Conservation (phyloP, 768 basidiomycete genomes). For the Thelephora aurantiotincta region DNA sequence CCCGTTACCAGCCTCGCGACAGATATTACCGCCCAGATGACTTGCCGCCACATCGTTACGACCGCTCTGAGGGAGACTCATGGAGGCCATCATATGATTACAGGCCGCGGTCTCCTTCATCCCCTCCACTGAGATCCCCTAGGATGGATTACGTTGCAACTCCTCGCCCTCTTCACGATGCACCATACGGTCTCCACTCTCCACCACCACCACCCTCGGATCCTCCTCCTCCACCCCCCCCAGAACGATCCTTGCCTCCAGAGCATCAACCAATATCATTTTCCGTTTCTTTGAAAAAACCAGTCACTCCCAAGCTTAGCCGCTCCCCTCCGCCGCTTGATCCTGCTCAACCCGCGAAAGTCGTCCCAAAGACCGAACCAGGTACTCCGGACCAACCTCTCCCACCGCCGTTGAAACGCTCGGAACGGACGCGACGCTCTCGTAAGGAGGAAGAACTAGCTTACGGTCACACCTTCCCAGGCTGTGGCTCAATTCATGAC, state of each 20-base stretch:
- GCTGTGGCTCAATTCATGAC: constrained; percentile 58
- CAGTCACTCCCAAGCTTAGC: constrained; percentile 30
- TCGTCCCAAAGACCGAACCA: background rate
- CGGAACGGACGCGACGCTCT: constrained; percentile 31
- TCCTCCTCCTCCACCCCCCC: constrained; percentile 10
- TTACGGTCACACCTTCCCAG: constrained; percentile 53
- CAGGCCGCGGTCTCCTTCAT: constrained; percentile 9
- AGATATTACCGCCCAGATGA: constrained; percentile 16
- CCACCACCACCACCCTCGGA: constrained; percentile 7
- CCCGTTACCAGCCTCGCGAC: constrained; percentile 9
- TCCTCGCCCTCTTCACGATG: constrained; percentile 3
- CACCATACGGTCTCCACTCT: background rate
- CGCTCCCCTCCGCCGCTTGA: constrained; percentile 24
- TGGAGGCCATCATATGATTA: constrained; percentile 2
- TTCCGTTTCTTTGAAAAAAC: constrained; percentile 21
- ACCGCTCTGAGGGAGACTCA: background rate
- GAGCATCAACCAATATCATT: constrained; percentile 23
- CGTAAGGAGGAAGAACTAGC: constrained; percentile 50
- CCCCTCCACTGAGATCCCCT: constrained; percentile 5
- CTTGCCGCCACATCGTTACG: background rate
- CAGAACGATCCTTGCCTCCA: constrained; percentile 19
- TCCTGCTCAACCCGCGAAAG: constrained; percentile 4
- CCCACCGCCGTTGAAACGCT: constrained; percentile 10
- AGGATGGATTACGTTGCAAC: constrained; percentile 1
- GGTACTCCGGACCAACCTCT: constrained; percentile 5